Percentiles rank a stretch among this genome's conserved stretches.
These are phyloP conservation scores for Leccinum griseonigrum DNA, from an alignment of 1,284 basidiomycete genomes.

Conservation along the genomic window DNA sequence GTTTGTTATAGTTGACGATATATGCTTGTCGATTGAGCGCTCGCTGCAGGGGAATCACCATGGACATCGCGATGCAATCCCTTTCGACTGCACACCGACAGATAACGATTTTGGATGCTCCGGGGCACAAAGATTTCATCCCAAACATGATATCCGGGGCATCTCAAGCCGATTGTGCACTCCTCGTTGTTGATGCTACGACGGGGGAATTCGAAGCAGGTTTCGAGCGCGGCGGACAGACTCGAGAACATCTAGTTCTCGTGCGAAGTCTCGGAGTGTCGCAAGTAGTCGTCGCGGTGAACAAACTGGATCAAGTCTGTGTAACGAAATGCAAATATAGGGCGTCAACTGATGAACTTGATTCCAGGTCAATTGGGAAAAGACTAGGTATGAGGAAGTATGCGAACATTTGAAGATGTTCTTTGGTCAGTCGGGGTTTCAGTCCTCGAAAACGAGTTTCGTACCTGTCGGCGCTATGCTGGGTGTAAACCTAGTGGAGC, in stretches of 20 bases:
- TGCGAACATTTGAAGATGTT: constrained; percentile 75
- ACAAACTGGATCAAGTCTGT: constrained; percentile 89
- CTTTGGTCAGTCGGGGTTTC: constrained; percentile 85
- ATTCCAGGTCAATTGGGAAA: constrained; percentile 77
- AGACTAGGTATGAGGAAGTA: constrained; percentile 85
- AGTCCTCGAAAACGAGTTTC: constrained; percentile 75
- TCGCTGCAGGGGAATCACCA: constrained; percentile 83
- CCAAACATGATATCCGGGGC: constrained; percentile 99
- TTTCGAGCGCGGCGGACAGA: constrained; percentile 93
- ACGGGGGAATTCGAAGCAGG: constrained; percentile 95
- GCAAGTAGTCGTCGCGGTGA: constrained; percentile 90
- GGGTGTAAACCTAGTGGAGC: constrained; percentile 79
- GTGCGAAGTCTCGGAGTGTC: constrained; percentile 94
- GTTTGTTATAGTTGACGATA: constrained; percentile 43
- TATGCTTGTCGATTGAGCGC: constrained; percentile 3
- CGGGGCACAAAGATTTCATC: constrained; percentile 96
- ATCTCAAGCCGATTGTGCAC: constrained; percentile 92
- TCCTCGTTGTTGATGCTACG: constrained; percentile 92
- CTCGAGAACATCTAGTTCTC: constrained; percentile 92
- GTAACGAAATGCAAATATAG: not conserved
- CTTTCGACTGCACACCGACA: constrained; percentile 76
- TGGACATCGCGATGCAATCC: constrained; percentile 91
- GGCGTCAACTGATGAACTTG: constrained; percentile 8
- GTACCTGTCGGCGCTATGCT: constrained; percentile 90
- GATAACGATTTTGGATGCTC: constrained; percentile 93